Evolutionary conservation across 176 grass and related monocot species (phyloP).

Genomic region (Avena atlantica): DNA sequence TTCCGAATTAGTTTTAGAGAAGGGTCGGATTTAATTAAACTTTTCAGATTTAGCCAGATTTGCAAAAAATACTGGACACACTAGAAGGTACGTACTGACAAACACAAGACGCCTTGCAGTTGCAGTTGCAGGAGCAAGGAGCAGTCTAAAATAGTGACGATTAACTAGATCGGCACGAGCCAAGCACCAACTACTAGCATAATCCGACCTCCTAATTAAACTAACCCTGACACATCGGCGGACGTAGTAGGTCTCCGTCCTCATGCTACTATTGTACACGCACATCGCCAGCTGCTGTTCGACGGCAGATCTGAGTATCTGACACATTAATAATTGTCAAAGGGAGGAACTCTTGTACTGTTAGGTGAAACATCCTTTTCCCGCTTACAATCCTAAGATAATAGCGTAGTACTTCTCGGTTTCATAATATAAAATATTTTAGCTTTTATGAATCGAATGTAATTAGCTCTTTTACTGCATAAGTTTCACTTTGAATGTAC

Average conservation of each 20-base stretch:
- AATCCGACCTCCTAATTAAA: not conserved
- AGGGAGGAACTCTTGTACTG: not conserved
- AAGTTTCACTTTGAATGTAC: too few relatives aligned
- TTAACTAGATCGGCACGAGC: not conserved
- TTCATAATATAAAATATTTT: too few relatives aligned
- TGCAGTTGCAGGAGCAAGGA: not conserved
- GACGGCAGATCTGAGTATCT: not conserved
- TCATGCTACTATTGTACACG: slow-evolving; percentile 24
- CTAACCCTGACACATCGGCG: not conserved
- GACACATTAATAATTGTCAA: not conserved
- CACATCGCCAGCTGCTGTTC: slow-evolving; percentile 5
- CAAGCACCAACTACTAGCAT: not conserved
- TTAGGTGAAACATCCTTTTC: slow-evolving; percentile 49
- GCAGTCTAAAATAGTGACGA: not conserved
- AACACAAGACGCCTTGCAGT: not conserved
- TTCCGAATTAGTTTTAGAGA: too few relatives aligned
- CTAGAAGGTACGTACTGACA: not conserved
- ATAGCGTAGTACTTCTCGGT: too few relatives aligned
- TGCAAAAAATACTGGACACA: too few relatives aligned
- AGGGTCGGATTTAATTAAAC: too few relatives aligned
- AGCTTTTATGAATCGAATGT: too few relatives aligned
- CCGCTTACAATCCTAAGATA: slow-evolving; percentile 25
- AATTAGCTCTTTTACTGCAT: too few relatives aligned
- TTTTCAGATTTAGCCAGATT: too few relatives aligned
- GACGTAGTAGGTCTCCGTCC: not conserved